phyloP scores from a whole-genome alignment of 768 basidiomycete species.

The Dacryopinax spathularia region DNA sequence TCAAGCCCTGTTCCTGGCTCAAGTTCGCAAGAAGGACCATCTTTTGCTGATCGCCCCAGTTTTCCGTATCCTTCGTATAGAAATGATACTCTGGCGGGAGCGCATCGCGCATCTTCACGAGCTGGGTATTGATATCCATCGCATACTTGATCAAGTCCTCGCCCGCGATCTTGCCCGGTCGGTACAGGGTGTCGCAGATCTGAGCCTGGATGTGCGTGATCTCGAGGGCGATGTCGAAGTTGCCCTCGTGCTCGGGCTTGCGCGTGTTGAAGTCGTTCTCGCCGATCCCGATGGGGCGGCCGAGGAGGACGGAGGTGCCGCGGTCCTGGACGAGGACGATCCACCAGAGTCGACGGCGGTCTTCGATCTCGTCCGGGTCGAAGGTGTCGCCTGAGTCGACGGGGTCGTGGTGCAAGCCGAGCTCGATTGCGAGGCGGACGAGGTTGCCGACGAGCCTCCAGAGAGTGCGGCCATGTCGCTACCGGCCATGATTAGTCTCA shows the following conservation, averaged over 20 bases:
- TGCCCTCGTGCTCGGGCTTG: slow-evolving; percentile 14
- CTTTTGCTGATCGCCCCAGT: slow-evolving; percentile 54
- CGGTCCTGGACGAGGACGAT: slow-evolving; percentile 78
- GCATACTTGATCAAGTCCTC: background rate
- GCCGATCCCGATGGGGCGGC: slow-evolving; percentile 67
- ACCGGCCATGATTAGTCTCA: slow-evolving; percentile 6
- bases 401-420: slow-evolving; percentile 78
- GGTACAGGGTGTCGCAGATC: slow-evolving; percentile 74
- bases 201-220: slow-evolving; percentile 44
- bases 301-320: slow-evolving; percentile 74
- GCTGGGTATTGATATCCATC: background rate
- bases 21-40: slow-evolving; percentile 50
- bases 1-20: slow-evolving; percentile 67
- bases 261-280: slow-evolving; percentile 71
- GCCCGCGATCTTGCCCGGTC: slow-evolving; percentile 37
- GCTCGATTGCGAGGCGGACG: slow-evolving; percentile 66
- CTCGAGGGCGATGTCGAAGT: background rate
- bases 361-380: slow-evolving; percentile 58
- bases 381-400: slow-evolving; percentile 48
- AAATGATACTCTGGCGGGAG: slow-evolving; percentile 57
- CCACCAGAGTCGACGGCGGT: slow-evolving; percentile 71
- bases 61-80: slow-evolving; percentile 67
- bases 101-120: slow-evolving; percentile 37
- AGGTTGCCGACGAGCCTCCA: slow-evolving; percentile 81
- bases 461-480: slow-evolving; percentile 79